Evolutionary conservation across 2,329 filamentous ascomycete species (phyloP).

Genomic region (Nothophoma quercina): DNA sequence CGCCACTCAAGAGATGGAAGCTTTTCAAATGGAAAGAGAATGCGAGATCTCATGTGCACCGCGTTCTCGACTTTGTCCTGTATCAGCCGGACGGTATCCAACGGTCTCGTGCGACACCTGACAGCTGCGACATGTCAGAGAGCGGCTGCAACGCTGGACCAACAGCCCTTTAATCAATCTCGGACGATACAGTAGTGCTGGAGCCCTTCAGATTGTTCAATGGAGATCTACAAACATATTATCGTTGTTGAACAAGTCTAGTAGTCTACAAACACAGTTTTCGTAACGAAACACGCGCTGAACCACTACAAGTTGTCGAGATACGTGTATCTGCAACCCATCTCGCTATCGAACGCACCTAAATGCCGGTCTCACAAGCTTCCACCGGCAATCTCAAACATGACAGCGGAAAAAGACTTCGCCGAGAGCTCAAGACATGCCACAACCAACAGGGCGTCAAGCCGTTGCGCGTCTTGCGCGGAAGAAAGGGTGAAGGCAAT

Average conservation of each 20-base stretch:
- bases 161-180: neutral
- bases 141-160: neutral
- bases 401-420: neutral
- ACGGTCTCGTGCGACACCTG: constrained; percentile 6
- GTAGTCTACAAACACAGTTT: neutral
- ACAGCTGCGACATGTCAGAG: constrained; percentile 10
- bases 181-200: neutral
- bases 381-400: neutral
- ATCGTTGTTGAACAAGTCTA: neutral
- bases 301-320: too few species aligned
- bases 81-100: neutral
- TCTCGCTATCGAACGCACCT: too few species aligned
- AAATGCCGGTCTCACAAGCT: neutral
- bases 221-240: neutral
- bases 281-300: neutral
- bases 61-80: neutral
- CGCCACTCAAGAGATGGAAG: too few species aligned
- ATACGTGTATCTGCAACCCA: too few species aligned
- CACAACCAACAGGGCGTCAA: neutral
- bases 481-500: neutral
- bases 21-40: too few species aligned
- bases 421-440: constrained; percentile 4
- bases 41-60: too few species aligned
- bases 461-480: neutral
- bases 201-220: neutral